A percentile compares a stretch with the other conserved stretches of the same genome.
Conservation (phyloP, 1,139 yeast species). For the Blastobotrys ciferrii region DNA sequence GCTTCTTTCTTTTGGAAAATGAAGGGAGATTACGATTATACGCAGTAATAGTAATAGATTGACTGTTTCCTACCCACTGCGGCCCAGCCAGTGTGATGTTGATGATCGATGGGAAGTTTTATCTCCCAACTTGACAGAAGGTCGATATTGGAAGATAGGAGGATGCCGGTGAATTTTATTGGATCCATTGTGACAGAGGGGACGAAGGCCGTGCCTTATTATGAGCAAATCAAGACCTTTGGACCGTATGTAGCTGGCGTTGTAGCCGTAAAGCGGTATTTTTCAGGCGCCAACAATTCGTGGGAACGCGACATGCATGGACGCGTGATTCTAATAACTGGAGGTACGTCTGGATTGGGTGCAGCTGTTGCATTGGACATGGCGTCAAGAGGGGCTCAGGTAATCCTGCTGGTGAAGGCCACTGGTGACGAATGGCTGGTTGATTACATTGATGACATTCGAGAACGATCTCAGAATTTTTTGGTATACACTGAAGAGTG, state of each 20-base stretch:
- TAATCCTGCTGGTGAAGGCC: constrained; percentile 66
- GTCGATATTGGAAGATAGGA: not conserved
- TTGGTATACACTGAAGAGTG: constrained; percentile 87
- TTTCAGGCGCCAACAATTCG: constrained; percentile 73
- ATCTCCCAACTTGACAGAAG: not conserved
- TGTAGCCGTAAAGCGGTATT: constrained; percentile 62
- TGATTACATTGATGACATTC: constrained; percentile 74
- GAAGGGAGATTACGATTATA: too few relatives aligned
- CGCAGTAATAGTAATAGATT: too few relatives aligned
- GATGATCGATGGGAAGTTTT: too few relatives aligned
- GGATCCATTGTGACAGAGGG: constrained; percentile 69
- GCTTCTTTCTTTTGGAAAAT: too few relatives aligned
- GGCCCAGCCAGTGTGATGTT: too few relatives aligned
- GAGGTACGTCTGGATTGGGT: constrained; percentile 93
- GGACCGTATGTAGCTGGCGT: constrained; percentile 52
- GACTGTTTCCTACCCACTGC: too few relatives aligned
- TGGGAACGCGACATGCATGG: constrained; percentile 96
- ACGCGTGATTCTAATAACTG: constrained; percentile 69
- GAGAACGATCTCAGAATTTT: constrained; percentile 66
- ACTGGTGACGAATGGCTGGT: constrained; percentile 65
- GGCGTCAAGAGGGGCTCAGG: constrained; percentile 82
- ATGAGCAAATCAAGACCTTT: constrained; percentile 52
- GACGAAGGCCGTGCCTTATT: constrained; percentile 70
- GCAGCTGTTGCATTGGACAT: constrained; percentile 69
- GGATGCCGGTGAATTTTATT: constrained; percentile 81